Percentiles rank a stretch among this genome's conserved stretches.
These are phyloP conservation scores for Agroathelia rolfsii DNA, from an alignment of 1,284 basidiomycete species.

Conservation along the genomic window DNA sequence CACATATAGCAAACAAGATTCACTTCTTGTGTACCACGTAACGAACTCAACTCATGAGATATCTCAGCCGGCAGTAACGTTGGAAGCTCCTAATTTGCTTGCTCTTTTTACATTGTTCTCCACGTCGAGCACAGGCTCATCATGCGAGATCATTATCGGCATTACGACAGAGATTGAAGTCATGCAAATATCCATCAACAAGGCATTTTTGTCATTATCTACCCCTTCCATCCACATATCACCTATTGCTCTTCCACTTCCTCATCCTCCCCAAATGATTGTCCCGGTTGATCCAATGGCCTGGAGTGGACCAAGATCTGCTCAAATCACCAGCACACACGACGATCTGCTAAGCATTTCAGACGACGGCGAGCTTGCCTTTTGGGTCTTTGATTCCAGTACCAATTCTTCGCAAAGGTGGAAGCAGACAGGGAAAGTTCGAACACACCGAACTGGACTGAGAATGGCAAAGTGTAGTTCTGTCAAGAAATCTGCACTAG, in stretches of 20 bases:
- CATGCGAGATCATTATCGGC: slow-evolving; percentile 49
- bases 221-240: slow-evolving; percentile 31
- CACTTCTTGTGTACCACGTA: too few relatives aligned
- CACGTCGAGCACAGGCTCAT: too few relatives aligned
- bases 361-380: slow-evolving; percentile 63
- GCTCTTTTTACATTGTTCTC: too few relatives aligned
- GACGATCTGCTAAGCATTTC: slow-evolving; percentile 76
- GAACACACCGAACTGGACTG: slow-evolving; percentile 57
- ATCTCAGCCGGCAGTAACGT: too few relatives aligned
- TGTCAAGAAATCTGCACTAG: slow-evolving; percentile 78
- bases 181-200: slow-evolving; percentile 36
- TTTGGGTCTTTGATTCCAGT: slow-evolving; percentile 64
- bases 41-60: too few relatives aligned
- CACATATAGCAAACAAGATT: slow-evolving; percentile 31
- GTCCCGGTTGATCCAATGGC: slow-evolving; percentile 88
- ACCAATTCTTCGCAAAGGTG: slow-evolving; percentile 34
- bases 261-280: slow-evolving; percentile 41
- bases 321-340: slow-evolving; percentile 34
- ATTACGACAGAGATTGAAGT: slow-evolving; percentile 47
- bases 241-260: slow-evolving; percentile 43
- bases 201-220: slow-evolving; percentile 25
- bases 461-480: slow-evolving; percentile 75
- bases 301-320: slow-evolving; percentile 63
- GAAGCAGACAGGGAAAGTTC: slow-evolving; percentile 66
- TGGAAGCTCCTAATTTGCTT: too few relatives aligned